Conservation (phyloP, 176 grass and related monocot genomes). For the Echinochloa phyllopogon region DNA sequence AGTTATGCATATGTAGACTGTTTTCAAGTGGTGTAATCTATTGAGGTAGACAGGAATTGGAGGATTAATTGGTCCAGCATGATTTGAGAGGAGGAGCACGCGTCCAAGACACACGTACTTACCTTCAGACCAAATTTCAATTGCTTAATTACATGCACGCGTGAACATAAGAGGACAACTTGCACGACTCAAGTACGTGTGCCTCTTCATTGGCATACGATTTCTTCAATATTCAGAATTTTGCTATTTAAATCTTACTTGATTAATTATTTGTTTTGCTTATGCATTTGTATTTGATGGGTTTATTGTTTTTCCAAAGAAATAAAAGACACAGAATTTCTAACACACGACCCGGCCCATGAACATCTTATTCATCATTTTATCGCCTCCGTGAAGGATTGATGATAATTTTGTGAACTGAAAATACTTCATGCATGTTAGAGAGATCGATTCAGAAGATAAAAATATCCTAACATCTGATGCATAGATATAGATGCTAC, state of each 20-base stretch:
- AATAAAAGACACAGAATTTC: too few species aligned
- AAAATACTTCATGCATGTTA: not conserved
- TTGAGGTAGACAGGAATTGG: constrained; percentile 1
- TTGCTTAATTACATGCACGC: not conserved
- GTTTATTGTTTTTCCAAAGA: not conserved
- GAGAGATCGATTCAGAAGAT: not conserved
- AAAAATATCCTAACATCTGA: not conserved
- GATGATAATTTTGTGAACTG: not conserved
- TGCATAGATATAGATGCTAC: not conserved
- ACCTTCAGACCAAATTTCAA: not conserved
- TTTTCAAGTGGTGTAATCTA: not conserved
- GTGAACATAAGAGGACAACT: constrained; percentile 1
- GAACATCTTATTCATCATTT: not conserved
- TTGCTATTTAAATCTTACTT: not conserved
- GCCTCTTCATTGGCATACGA: too few species aligned
- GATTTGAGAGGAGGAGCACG: not conserved
- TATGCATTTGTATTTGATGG: not conserved
- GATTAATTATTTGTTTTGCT: not conserved
- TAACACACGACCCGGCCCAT: too few species aligned
- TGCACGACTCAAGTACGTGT: not conserved
- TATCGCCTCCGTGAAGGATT: not conserved
- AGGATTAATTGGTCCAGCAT: constrained; percentile 30
- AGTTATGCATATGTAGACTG: not conserved
- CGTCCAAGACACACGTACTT: not conserved
- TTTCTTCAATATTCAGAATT: not conserved